Evolutionary conservation across 2,329 filamentous ascomycete species (phyloP), one percentile per base, ranked within the genome.

Genomic region (Calonectria pteridis): DNA sequence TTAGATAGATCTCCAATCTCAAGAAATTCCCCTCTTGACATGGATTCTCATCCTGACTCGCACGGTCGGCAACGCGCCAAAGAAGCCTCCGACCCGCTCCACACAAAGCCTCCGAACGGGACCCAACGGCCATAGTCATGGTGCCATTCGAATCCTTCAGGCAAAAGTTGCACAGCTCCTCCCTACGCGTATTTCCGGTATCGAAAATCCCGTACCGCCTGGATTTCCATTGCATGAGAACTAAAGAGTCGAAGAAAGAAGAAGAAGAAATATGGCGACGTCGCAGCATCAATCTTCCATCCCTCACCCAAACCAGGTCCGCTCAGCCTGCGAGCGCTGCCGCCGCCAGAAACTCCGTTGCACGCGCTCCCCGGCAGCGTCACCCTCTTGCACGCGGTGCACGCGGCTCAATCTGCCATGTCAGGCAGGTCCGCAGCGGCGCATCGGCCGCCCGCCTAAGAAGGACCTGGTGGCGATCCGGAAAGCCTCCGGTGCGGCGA

Each of bases 341-440:
- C 82, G 82, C 10, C 75, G 78, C 14, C 82, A 83, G 53, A 84
- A 84, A 67, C 77, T 84, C 7, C 80, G 81, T 35, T 84, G 82
- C 73, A 76, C 77, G 10, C 82, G 81, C 23, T 77, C 78, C 29
- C 62, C 76, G 31, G 55, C 76, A 26, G 50, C 77, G 9, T 70
- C 75, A 2, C 55, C 73, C 0, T 79, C 79, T 4, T 84, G 82
- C 69, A 72, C 77, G 20, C 79, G 81, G 23, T 84, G 83, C 72
- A 62, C 76, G 49, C 77, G 81, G 65, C 82, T 83, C 23, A 74
- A 75, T 6, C 72, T 83, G 7, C 65, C 77, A 9, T 84, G 83
- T 62, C 75, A 80, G 50, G 66, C 77, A 16, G 81, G 83, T 14
- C 75, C 79, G 58, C 82, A 82, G 72, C 79, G 82, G 10, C 81